Evolutionary conservation across 2,329 filamentous ascomycete species (phyloP).

Genomic region (Meredithiella fracta): DNA sequence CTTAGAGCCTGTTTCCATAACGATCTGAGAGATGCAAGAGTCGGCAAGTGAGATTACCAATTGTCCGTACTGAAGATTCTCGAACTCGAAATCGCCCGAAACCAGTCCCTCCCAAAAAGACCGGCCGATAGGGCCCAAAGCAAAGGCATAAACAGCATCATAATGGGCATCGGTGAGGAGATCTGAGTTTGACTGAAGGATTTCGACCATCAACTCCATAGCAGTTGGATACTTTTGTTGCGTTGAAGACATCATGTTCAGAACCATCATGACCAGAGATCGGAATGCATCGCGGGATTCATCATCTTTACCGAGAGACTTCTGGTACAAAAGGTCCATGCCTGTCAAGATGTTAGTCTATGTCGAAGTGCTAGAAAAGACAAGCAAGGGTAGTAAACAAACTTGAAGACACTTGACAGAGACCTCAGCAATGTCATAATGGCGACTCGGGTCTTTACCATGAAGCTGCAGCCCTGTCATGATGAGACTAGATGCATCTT

Average conservation of each 20-base stretch:
- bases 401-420: conserved; percentile 47
- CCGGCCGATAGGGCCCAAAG: conserved; percentile 43
- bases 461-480: conserved; percentile 22
- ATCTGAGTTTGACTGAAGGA: conserved; percentile 45
- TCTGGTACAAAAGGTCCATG: conserved; percentile 17
- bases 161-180: conserved; percentile 47
- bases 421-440: conserved; percentile 31
- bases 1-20: conserved; percentile 33
- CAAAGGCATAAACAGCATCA: conserved; percentile 37
- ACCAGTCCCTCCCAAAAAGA: conserved; percentile 38
- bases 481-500: conserved; percentile 27
- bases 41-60: conserved; percentile 55
- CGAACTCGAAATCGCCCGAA: conserved; percentile 45
- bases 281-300: conserved; percentile 20
- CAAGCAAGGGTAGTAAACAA: no score
- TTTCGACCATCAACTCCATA: conserved; percentile 48
- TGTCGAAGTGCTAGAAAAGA: no score
- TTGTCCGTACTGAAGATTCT: conserved; percentile 47
- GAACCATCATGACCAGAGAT: conserved; percentile 40
- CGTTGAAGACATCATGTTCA: conserved; percentile 32
- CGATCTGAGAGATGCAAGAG: conserved; percentile 43
- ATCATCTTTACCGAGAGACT: conserved; percentile 4
- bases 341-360: neutral
- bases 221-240: conserved; percentile 42
- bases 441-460: conserved; percentile 14